Evolutionary conservation across 73 alveolate genomes (phyloP).

Genomic region (Tetrahymena elliotti): DNA sequence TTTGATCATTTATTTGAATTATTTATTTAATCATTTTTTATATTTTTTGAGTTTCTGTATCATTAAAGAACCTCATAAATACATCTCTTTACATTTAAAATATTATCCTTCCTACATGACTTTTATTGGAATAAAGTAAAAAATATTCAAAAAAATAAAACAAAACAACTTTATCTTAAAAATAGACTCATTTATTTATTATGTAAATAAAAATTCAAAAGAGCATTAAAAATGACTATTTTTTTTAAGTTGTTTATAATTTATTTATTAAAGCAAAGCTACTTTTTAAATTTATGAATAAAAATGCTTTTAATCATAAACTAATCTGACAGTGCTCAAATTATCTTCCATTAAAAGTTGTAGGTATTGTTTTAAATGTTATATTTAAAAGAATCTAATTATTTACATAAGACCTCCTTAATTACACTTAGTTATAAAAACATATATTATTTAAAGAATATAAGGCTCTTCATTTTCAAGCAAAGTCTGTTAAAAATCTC

Average conservation of each 20-base stretch:
- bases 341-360: background rate
- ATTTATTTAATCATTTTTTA: background rate
- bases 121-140: background rate
- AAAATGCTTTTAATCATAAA: background rate
- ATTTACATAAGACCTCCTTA: background rate
- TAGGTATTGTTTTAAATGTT: background rate
- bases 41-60: background rate
- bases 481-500: background rate
- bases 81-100: background rate
- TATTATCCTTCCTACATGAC: background rate
- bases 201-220: background rate
- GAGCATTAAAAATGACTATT: background rate
- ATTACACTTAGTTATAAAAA: background rate
- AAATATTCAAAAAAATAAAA: no score
- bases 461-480: background rate
- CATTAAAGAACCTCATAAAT: background rate
- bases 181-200: background rate
- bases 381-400: background rate
- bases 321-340: background rate
- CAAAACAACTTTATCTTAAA: no score
- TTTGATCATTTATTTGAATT: background rate
- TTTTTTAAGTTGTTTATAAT: background rate
- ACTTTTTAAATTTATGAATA: background rate
- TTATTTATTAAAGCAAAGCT: background rate
- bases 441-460: background rate